A percentile compares a stretch with the other conserved stretches of the same genome.
phyloP scores from a whole-genome alignment of 2,329 filamentous ascomycete species.

The Myotisia sp. region DNA sequence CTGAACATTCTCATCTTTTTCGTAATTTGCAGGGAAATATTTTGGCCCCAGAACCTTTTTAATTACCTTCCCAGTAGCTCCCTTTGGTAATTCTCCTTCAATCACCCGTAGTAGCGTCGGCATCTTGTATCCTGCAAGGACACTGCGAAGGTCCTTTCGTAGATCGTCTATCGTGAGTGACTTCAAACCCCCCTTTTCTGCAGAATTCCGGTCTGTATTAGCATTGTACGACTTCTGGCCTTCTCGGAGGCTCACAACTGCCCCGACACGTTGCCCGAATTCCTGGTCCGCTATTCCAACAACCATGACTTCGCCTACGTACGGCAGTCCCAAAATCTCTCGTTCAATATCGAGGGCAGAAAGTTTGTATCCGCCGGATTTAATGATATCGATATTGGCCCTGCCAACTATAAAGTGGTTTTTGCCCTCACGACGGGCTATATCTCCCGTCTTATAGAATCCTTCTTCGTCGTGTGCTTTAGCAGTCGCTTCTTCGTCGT shows the following conservation, averaged over 20 bases:
- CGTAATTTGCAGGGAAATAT: slow-evolving; percentile 23
- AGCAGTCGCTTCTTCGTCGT: slow-evolving; percentile 7
- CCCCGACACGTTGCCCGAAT: slow-evolving; percentile 10
- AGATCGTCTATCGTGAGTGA: slow-evolving; percentile 8
- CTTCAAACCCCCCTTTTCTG: slow-evolving; percentile 1
- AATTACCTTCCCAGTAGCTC: slow-evolving; percentile 36
- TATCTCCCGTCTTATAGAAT: slow-evolving; percentile 14
- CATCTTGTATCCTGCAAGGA: slow-evolving; percentile 11
- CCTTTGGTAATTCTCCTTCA: slow-evolving; percentile 35
- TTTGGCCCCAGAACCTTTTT: slow-evolving; percentile 33
- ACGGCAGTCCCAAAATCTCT: slow-evolving; percentile 12
- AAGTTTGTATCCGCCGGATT: slow-evolving; percentile 12
- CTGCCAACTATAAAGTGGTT: slow-evolving; percentile 14
- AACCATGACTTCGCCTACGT: slow-evolving; percentile 13
- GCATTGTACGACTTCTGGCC: slow-evolving; percentile 9
- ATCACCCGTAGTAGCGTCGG: slow-evolving; percentile 19
- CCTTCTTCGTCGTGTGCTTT: slow-evolving; percentile 11
- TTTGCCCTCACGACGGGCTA: slow-evolving; percentile 9
- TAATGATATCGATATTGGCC: slow-evolving; percentile 12
- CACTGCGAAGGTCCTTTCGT: slow-evolving; percentile 7
- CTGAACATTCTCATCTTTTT: slow-evolving; percentile 15
- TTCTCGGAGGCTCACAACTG: slow-evolving; percentile 8
- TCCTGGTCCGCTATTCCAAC: slow-evolving; percentile 11
- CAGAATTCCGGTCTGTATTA: slow-evolving; percentile 3
- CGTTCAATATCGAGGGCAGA: slow-evolving; percentile 13